A percentile compares a stretch with the other conserved stretches of the same genome.
Evolutionary conservation across 495 filamentous ascomycete species (phyloP).

Genomic region (Lichenothelia convexa): DNA sequence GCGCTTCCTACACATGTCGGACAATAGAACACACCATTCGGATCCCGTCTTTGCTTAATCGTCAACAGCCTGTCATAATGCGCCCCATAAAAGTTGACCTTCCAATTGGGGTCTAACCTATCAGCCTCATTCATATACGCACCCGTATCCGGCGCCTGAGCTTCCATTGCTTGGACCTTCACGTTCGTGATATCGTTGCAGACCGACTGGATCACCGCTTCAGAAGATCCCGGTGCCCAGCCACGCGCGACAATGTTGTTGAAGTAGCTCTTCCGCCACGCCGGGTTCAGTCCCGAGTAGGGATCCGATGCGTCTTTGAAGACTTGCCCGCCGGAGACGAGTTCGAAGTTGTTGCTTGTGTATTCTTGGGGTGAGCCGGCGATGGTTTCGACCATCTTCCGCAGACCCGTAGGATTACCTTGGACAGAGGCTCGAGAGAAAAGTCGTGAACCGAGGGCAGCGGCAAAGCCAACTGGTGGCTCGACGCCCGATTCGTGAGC

Average conservation of each 20-base stretch:
- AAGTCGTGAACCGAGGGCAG: constrained; percentile 22
- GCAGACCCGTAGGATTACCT: constrained; percentile 8
- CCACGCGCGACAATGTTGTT: constrained; percentile 22
- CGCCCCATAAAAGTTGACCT: neutral
- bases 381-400: constrained; percentile 16
- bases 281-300: constrained; percentile 24
- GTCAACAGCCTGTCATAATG: neutral
- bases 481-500: constrained; percentile 16
- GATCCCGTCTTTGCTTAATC: neutral
- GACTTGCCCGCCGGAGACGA: constrained; percentile 25
- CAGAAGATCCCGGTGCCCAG: constrained; percentile 23
- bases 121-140: neutral
- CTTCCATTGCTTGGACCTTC: constrained; percentile 27
- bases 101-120: neutral
- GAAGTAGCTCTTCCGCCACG: constrained; percentile 27
- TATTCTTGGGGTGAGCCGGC: constrained; percentile 14
- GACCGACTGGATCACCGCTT: constrained; percentile 21
- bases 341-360: constrained; percentile 16
- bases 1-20: neutral
- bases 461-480: constrained; percentile 11
- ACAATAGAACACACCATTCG: neutral
- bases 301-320: constrained; percentile 12
- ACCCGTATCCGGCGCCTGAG: neutral
- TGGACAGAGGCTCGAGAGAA: constrained; percentile 21
- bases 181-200: constrained; percentile 31